These are phyloP conservation scores for Cercospora sp. DNA, from an alignment of 2,329 filamentous ascomycete species.

Conservation along the genomic window DNA sequence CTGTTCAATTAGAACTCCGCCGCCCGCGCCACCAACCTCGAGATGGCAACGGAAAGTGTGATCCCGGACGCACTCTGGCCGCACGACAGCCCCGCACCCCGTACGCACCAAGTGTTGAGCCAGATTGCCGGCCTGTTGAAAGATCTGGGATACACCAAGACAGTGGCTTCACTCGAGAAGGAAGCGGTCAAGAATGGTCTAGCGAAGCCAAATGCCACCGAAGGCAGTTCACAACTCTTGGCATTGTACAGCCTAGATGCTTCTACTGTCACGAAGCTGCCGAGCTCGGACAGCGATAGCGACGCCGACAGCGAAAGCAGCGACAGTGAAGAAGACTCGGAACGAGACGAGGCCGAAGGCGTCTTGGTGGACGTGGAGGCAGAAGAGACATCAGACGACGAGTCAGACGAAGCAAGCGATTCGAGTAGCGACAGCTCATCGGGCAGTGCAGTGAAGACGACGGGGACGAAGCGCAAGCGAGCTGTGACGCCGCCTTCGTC, in stretches of 20 bases:
- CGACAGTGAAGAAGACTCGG: constrained; percentile 23
- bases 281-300: constrained; percentile 18
- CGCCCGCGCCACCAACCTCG: background rate
- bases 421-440: constrained; percentile 18
- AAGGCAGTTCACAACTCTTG: constrained; percentile 20
- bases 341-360: constrained; percentile 22
- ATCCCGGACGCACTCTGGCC: constrained; percentile 21
- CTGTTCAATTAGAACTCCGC: background rate
- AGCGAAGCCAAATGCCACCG: constrained; percentile 3
- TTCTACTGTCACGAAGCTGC: constrained; percentile 9
- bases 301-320: constrained; percentile 21
- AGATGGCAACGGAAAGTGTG: constrained; percentile 3
- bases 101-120: constrained; percentile 27
- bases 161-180: constrained; percentile 33
- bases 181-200: constrained; percentile 37
- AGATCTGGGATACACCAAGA: constrained; percentile 37
- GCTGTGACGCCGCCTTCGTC: constrained; percentile 24
- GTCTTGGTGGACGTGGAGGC: constrained; percentile 27
- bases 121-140: constrained; percentile 36
- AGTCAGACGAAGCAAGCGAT: constrained; percentile 27
- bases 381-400: constrained; percentile 30
- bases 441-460: constrained; percentile 7
- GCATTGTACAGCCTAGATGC: constrained; percentile 27
- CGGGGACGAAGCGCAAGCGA: constrained; percentile 28
- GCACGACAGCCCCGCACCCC: constrained; percentile 17